These are phyloP conservation scores for Corrigiola litoralis DNA, from an alignment of 179 eudicot genomes.

Conservation along the genomic window DNA sequence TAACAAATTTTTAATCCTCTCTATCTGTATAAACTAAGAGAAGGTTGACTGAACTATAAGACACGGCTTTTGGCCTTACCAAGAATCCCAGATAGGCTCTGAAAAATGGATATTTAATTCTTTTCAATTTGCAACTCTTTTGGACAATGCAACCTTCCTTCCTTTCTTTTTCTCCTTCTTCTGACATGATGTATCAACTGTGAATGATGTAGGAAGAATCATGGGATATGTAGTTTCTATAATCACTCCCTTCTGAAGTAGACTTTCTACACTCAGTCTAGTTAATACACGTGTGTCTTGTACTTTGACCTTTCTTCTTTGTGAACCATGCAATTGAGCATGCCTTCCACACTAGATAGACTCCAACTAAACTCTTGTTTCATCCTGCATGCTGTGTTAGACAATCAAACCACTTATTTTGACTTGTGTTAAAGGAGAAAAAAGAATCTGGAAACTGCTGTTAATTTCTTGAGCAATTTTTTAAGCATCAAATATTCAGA, in stretches of 20 bases:
- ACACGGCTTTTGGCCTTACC: too few relatives aligned
- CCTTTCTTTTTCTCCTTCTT: neutral
- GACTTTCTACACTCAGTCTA: too few relatives aligned
- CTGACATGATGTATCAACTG: neutral
- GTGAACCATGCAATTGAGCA: neutral
- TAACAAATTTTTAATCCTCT: too few relatives aligned
- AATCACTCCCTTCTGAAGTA: neutral
- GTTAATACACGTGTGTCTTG: too few relatives aligned
- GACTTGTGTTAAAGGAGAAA: neutral
- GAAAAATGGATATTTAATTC: neutral
- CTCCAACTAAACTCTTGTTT: too few relatives aligned
- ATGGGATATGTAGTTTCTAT: neutral
- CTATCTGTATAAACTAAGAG: too few relatives aligned
- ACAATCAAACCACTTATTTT: too few relatives aligned
- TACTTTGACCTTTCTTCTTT: too few relatives aligned
- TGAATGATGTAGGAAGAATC: neutral
- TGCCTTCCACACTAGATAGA: too few relatives aligned
- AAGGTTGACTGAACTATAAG: too few relatives aligned
- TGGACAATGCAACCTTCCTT: neutral
- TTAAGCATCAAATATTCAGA: neutral
- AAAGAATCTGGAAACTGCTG: neutral
- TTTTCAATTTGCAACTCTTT: neutral
- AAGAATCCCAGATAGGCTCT: too few relatives aligned
- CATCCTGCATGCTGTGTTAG: too few relatives aligned
- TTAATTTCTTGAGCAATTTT: neutral